These are phyloP conservation scores for Oryza longistaminata DNA, from an alignment of 176 grass and related monocot species.

Conservation along the genomic window DNA sequence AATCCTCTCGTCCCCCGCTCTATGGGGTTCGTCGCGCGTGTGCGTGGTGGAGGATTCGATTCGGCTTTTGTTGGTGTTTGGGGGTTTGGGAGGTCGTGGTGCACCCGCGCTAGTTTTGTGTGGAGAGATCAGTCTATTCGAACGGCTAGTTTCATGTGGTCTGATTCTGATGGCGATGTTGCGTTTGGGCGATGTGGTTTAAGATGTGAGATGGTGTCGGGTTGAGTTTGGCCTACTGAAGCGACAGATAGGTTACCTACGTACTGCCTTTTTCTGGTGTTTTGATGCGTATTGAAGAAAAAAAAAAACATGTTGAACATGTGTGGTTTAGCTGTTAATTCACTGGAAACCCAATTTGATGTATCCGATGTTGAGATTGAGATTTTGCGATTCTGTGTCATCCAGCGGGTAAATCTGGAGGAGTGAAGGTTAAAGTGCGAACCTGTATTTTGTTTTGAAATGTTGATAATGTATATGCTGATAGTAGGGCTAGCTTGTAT, in stretches of 20 bases:
- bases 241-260: background rate
- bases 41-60: background rate
- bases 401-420: background rate
- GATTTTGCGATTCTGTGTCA: background rate
- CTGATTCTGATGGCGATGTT: conserved; percentile 7
- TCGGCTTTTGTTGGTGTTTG: background rate
- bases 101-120: background rate
- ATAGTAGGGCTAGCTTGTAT: background rate
- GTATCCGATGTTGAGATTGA: background rate
- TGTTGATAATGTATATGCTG: background rate
- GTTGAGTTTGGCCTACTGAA: background rate
- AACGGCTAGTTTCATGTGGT: background rate
- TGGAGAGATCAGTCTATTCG: background rate
- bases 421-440: background rate
- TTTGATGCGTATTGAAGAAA: background rate
- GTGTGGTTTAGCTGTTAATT: background rate
- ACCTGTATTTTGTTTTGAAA: background rate
- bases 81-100: background rate
- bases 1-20: background rate
- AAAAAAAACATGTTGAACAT: background rate
- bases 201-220: background rate
- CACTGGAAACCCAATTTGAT: conserved; percentile 1
- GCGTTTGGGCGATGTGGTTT: background rate
- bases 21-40: background rate
- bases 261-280: background rate